Conservation (phyloP, 257 asterid species). For the Capsicum pubescens region DNA sequence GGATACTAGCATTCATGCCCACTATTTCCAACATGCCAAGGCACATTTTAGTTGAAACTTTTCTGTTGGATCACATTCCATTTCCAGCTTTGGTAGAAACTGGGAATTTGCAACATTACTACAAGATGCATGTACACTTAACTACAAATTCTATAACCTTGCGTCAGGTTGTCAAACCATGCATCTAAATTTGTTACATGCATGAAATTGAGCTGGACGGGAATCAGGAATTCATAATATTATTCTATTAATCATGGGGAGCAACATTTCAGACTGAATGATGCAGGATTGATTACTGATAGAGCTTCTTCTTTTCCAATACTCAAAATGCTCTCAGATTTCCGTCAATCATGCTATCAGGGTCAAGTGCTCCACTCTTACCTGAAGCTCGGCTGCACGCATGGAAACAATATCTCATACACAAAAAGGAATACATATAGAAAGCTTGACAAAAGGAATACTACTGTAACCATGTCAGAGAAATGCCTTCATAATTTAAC, state of each 20-base stretch:
- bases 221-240: background rate
- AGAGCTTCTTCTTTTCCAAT: background rate
- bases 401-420: slow-evolving; percentile 14
- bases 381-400: background rate
- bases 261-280: background rate
- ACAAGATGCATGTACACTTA: background rate
- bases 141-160: background rate
- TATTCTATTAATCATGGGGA: background rate
- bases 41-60: background rate
- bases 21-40: slow-evolving; percentile 2
- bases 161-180: background rate
- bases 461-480: background rate
- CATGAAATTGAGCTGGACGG: background rate
- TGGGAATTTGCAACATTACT: background rate
- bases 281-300: slow-evolving; percentile 8
- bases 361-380: background rate
- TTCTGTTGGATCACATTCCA: background rate
- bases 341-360: slow-evolving; percentile 3
- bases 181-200: background rate
- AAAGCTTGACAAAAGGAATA: background rate
- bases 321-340: background rate
- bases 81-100: background rate
- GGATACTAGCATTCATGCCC: background rate
- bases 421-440: background rate
- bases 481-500: slow-evolving; percentile 15